Evolutionary conservation across 73 alveolate species (phyloP).

Genomic region (Stentor coeruleus): DNA sequence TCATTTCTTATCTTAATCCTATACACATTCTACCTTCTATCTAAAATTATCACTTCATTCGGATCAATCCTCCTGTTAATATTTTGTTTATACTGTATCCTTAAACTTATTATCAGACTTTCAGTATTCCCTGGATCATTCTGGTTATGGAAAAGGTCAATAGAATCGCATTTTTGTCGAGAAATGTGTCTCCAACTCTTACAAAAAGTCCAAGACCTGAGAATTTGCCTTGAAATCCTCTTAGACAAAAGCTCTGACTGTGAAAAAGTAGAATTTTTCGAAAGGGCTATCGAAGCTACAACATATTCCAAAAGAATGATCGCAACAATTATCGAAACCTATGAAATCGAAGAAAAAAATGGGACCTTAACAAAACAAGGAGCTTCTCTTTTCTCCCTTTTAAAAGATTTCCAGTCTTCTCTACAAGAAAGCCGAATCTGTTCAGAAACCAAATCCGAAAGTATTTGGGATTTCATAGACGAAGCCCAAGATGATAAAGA

Average conservation of each 20-base stretch:
- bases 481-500: background rate
- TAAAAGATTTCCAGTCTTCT: background rate
- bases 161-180: conserved; percentile 19
- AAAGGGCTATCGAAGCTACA: conserved; percentile 11
- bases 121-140: conserved; percentile 19
- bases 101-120: background rate
- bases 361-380: background rate
- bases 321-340: background rate
- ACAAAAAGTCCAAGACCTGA: background rate
- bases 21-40: no score
- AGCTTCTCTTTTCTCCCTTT: background rate
- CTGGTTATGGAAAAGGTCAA: background rate
- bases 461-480: background rate
- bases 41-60: no score
- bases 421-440: background rate
- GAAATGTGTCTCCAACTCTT: conserved; percentile 7
- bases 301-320: background rate
- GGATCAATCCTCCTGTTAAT: background rate
- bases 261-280: background rate
- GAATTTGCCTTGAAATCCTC: background rate
- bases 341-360: background rate
- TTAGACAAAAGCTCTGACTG: background rate
- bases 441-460: background rate
- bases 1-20: background rate
- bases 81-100: background rate